Percentiles rank a stretch among this genome's conserved stretches.
These are phyloP conservation scores for Rhodofomes roseus DNA, from an alignment of 1,284 basidiomycete genomes.

Conservation along the genomic window DNA sequence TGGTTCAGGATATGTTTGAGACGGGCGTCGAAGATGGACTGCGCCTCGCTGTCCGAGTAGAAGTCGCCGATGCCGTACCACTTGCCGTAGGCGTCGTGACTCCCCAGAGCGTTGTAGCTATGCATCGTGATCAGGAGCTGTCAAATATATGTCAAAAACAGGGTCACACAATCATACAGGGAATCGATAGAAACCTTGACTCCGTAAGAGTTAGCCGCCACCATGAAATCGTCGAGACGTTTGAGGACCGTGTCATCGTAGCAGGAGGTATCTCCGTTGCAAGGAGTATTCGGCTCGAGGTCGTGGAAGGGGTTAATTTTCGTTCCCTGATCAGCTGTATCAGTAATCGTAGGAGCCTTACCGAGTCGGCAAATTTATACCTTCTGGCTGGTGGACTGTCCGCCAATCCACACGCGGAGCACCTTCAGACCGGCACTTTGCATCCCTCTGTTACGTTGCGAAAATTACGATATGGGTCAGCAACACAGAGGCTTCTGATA, in stretches of 20 bases:
- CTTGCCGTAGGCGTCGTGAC: conserved; percentile 27
- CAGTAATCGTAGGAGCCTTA: background rate
- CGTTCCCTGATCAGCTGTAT: conserved; percentile 20
- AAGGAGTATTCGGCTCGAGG: conserved; percentile 33
- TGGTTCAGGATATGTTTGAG: conserved; percentile 36
- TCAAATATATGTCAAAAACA: background rate
- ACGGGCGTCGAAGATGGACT: conserved; percentile 26
- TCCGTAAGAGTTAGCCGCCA: conserved; percentile 30
- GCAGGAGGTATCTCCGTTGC: conserved; percentile 22
- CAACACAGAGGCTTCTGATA: background rate
- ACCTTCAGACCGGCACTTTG: conserved; percentile 30
- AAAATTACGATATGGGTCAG: background rate
- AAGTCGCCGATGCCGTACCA: conserved; percentile 20
- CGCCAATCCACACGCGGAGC: conserved; percentile 32
- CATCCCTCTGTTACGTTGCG: conserved; percentile 20
- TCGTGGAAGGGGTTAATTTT: conserved; percentile 26
- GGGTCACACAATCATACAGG: background rate
- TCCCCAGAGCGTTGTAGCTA: conserved; percentile 29
- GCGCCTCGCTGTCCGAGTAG: conserved; percentile 19
- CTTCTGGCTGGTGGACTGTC: conserved; percentile 25
- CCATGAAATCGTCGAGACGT: conserved; percentile 37
- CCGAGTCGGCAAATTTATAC: conserved; percentile 1
- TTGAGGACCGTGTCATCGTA: conserved; percentile 38
- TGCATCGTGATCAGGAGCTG: conserved; percentile 35
- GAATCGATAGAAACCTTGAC: conserved; percentile 27